phyloP scores from a whole-genome alignment of 257 asterid species.

The Ocimum tenuiflorum region DNA sequence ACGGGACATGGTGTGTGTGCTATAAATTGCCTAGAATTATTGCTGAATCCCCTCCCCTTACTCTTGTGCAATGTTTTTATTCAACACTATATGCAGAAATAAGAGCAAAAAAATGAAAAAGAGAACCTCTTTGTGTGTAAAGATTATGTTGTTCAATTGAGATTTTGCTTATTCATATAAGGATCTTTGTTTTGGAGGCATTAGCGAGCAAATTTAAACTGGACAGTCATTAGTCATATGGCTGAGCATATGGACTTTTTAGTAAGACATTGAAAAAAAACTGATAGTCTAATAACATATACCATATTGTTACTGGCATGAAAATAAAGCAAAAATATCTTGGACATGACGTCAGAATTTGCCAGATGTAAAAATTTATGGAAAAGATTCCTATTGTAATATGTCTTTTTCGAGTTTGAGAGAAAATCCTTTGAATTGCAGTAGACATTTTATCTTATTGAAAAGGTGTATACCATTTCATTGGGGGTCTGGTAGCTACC shows the following conservation, averaged over 20 bases:
- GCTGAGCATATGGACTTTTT: background rate
- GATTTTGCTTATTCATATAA: no score
- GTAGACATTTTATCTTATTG: background rate
- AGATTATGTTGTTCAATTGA: background rate
- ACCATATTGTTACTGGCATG: background rate
- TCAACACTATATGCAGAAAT: no score
- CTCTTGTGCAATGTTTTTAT: no score
- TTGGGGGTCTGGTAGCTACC: background rate
- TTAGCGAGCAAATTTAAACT: background rate
- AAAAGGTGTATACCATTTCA: background rate
- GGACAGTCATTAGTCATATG: background rate
- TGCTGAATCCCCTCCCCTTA: background rate
- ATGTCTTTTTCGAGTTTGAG: background rate
- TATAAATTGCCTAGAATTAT: background rate
- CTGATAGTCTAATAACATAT: no score
- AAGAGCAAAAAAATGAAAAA: no score
- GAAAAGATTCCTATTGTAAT: background rate
- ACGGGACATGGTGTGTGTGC: slow-evolving; percentile 48
- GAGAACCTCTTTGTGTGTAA: background rate
- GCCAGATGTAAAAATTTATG: background rate
- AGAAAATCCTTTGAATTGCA: background rate
- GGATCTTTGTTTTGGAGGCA: no score
- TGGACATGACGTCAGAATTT: background rate
- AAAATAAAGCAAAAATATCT: background rate
- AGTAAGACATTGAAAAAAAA: background rate